phyloP scores from a whole-genome alignment of 345 rosid species.

The Trapa incisa region DNA sequence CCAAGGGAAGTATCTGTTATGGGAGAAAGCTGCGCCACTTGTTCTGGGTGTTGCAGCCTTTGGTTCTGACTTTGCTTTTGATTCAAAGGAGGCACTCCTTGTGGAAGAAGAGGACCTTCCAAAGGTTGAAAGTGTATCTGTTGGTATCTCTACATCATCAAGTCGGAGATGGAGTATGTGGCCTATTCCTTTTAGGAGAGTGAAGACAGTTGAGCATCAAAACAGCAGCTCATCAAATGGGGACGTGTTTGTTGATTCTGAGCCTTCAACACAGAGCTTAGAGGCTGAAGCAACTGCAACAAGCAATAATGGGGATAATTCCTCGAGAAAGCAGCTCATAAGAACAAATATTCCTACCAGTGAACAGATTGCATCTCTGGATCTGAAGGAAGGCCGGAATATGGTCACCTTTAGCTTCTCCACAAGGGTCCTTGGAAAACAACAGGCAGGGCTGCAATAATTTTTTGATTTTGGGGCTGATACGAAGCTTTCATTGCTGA shows the following conservation, averaged over 20 bases:
- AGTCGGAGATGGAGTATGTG: conserved; percentile 78
- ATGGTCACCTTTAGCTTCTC: conserved; percentile 74
- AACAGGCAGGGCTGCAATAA: conserved; percentile 43
- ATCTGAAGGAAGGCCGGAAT: conserved; percentile 88
- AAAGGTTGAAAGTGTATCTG: conserved; percentile 29
- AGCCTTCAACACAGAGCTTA: conserved; percentile 36
- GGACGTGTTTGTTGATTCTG: conserved; percentile 68
- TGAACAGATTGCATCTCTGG: conserved; percentile 80
- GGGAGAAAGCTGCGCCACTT: conserved; percentile 81
- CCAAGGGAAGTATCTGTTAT: conserved; percentile 43
- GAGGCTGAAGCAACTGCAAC: conserved; percentile 19
- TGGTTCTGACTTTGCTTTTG: conserved; percentile 53
- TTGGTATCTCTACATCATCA: conserved; percentile 32
- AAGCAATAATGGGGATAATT: conserved; percentile 24
- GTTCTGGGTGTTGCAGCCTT: conserved; percentile 66
- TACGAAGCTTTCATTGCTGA: not conserved
- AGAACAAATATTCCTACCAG: conserved; percentile 74
- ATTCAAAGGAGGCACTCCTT: conserved; percentile 48
- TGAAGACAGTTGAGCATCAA: conserved; percentile 57
- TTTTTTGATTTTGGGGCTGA: not conserved
- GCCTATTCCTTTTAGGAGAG: conserved; percentile 76
- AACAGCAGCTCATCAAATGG: conserved; percentile 54
- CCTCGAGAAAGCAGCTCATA: conserved; percentile 55
- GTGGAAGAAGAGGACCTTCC: conserved; percentile 36
- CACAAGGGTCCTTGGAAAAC: conserved; percentile 78